Evolutionary conservation across 805 yeast species (phyloP).

Genomic region (Blastobotrys terrestris): DNA sequence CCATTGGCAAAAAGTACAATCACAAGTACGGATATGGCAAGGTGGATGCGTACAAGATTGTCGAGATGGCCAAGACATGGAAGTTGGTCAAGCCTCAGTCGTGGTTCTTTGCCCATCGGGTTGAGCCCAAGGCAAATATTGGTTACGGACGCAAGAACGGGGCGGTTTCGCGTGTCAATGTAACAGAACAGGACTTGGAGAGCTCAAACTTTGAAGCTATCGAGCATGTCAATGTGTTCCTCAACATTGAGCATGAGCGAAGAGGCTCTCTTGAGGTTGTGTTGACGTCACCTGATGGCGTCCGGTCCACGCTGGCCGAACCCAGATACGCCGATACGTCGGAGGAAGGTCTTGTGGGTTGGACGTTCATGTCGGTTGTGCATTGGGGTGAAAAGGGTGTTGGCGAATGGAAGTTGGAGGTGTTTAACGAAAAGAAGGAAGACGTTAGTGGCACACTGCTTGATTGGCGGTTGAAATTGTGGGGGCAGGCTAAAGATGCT

Average conservation of each 20-base stretch:
- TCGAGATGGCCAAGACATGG: conserved; percentile 68
- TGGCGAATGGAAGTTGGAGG: conserved; percentile 79
- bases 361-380: conserved; percentile 97
- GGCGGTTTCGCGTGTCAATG: conserved; percentile 17
- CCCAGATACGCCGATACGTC: conserved; percentile 55
- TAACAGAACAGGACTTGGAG: conserved; percentile 45
- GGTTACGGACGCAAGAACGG: conserved; percentile 8
- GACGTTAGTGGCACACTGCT: conserved; percentile 34
- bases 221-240: conserved; percentile 82
- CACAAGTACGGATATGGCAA: conserved; percentile 91
- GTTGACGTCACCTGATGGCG: conserved; percentile 70
- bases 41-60: conserved; percentile 73
- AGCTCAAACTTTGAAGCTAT: conserved; percentile 58
- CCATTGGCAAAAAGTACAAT: conserved; percentile 63
- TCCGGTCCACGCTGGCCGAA: conserved; percentile 66
- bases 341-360: conserved; percentile 55
- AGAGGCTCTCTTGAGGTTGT: conserved; percentile 68
- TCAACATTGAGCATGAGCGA: conserved; percentile 54
- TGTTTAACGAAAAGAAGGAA: conserved; percentile 33
- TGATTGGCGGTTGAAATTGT: conserved; percentile 72
- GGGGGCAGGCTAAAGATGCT: conserved; percentile 73
- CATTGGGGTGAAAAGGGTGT: conserved; percentile 87
- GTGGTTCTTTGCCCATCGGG: conserved; percentile 54
- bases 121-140: conserved; percentile 29
- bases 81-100: conserved; percentile 86